A percentile compares a stretch with the other conserved stretches of the same genome.
Conservation (phyloP, 2,329 filamentous ascomycete species). For the Neonectria hederae region DNA sequence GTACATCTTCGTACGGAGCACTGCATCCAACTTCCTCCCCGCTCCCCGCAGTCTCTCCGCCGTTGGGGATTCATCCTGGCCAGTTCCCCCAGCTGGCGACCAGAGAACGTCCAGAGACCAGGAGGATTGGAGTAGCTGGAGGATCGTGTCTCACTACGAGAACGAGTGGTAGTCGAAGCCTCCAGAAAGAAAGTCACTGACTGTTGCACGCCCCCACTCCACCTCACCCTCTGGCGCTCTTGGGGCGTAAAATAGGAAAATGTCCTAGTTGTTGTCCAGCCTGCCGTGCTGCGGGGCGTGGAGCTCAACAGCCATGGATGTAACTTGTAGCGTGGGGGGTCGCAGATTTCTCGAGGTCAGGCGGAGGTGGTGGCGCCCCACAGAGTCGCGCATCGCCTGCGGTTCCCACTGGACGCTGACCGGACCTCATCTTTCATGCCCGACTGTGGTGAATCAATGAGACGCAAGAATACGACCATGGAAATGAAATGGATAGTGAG, state of each 20-base stretch:
- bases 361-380: slow-evolving; percentile 18
- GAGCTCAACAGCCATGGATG: slow-evolving; percentile 8
- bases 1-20: slow-evolving; percentile 16
- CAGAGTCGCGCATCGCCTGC: slow-evolving; percentile 12
- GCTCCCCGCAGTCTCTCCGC: slow-evolving; percentile 9
- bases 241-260: slow-evolving; percentile 8
- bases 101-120: too few species aligned
- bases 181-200: neutral
- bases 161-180: neutral
- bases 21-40: slow-evolving; percentile 1
- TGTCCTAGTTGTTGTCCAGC: slow-evolving; percentile 10
- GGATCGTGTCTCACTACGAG: neutral
- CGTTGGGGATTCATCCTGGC: neutral
- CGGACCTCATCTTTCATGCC: neutral
- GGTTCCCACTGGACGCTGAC: slow-evolving; percentile 16
- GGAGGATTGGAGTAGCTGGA: neutral
- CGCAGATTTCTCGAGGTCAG: slow-evolving; percentile 23
- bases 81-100: slow-evolving; percentile 1
- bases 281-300: neutral
- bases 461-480: slow-evolving; percentile 1
- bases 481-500: slow-evolving; percentile 8
- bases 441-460: neutral
- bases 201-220: slow-evolving; percentile 6
- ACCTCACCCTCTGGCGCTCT: slow-evolving; percentile 3
- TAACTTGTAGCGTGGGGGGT: slow-evolving; percentile 16